phyloP scores from a whole-genome alignment of 805 yeast species.

The Cyberlindnera veronae region DNA sequence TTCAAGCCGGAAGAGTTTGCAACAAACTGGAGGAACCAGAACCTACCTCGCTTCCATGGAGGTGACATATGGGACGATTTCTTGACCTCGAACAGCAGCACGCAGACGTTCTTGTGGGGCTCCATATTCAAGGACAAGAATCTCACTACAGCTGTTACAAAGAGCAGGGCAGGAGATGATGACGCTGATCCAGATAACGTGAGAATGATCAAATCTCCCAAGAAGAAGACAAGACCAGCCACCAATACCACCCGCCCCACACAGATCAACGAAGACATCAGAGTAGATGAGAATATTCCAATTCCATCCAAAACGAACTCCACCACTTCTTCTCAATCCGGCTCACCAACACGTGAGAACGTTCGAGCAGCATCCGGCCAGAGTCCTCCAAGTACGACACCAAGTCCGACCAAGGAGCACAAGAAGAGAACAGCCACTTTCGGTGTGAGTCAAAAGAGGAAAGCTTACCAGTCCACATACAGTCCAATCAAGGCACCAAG shows the following conservation, averaged over 20 bases:
- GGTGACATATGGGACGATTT: constrained; percentile 25
- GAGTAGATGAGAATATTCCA: too few species aligned
- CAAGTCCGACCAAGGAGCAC: constrained; percentile 8
- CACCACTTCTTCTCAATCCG: background rate
- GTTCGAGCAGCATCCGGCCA: too few species aligned
- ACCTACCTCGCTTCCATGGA: constrained; percentile 8
- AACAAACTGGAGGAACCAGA: constrained; percentile 18
- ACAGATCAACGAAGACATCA: too few species aligned
- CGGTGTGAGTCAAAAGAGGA: constrained; percentile 26
- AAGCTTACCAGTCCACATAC: constrained; percentile 15
- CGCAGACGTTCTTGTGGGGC: too few species aligned
- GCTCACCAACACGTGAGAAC: constrained; percentile 1
- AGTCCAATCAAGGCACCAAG: constrained; percentile 27
- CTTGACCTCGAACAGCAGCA: too few species aligned
- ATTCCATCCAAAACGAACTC: background rate
- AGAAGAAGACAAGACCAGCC: constrained; percentile 6
- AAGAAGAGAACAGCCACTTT: constrained; percentile 15
- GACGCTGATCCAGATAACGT: constrained; percentile 3
- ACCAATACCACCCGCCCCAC: too few species aligned
- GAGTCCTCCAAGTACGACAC: too few species aligned
- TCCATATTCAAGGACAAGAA: constrained; percentile 13
- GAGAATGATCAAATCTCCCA: background rate
- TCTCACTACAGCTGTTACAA: background rate
- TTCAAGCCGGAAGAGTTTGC: constrained; percentile 20
- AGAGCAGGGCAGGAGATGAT: constrained; percentile 2